Conservation (phyloP, 208 protist species). For the Trichomonas tenax region DNA sequence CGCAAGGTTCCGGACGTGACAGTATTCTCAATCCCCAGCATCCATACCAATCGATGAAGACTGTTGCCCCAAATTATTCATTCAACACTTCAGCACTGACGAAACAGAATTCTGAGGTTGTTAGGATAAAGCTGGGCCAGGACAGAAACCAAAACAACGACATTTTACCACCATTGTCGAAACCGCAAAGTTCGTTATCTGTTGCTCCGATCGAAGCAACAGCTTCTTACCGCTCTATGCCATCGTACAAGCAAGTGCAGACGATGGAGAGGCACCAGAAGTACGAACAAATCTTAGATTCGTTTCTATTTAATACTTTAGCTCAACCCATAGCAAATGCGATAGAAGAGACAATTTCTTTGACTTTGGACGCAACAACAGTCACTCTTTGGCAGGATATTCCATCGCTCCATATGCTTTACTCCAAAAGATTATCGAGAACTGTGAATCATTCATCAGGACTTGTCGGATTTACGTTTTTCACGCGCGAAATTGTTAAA, state of each 20-base stretch:
- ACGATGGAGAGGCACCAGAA: not conserved
- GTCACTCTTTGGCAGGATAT: conserved; percentile 8
- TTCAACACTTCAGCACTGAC: not conserved
- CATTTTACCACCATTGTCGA: not conserved
- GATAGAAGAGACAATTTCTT: not conserved
- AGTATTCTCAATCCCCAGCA: not conserved
- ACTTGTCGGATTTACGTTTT: not conserved
- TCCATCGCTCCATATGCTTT: not conserved
- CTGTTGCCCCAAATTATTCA: not conserved
- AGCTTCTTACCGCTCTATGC: not conserved
- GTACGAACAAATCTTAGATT: not conserved
- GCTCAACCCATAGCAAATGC: not conserved
- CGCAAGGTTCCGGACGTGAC: not conserved
- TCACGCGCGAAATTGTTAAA: not conserved
- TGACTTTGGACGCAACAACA: not conserved
- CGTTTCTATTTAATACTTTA: not conserved
- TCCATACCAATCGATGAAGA: not conserved
- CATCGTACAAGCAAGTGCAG: not conserved
- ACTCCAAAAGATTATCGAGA: not conserved
- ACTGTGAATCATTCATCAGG: not conserved
- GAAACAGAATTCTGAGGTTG: not conserved
- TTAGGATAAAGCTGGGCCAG: not conserved
- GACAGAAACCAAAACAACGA: not conserved
- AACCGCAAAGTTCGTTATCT: not conserved
- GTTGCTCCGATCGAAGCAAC: not conserved